Evolutionary conservation across 257 asterid genomes (phyloP), one percentile per base, ranked within the genome.

Genomic region (Fraxinus anomala): DNA sequence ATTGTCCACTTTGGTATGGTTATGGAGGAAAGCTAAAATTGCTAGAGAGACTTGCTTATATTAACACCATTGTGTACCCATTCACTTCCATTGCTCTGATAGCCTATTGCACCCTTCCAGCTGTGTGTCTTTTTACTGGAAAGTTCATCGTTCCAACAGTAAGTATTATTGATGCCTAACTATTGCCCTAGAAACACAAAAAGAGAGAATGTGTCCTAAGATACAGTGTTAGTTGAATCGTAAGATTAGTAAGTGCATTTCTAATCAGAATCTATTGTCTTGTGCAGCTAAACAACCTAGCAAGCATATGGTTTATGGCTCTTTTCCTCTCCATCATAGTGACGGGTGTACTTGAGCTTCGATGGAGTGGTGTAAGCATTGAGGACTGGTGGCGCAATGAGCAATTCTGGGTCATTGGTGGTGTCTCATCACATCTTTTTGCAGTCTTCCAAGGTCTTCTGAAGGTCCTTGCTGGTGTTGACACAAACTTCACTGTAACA

Each of bases 311-410:
- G 96, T 91, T 93, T 82, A 77, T 91, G 16, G 96, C 96, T 1
- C 98, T 91, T 70, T 93, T 93, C 89, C 81, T 91, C 72, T 87
- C 98, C 83, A 91, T 93, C 88, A 88, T 91, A 76, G 80, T 59
- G 33, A 90, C 97, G 3, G 92, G 97, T 3, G 82, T 91, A 21
- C 94, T 93, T 30, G 97, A 93, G 89, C 90, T 93, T 4, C 89
- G 94, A 16, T 93, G 97, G 98, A 90, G 96, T 75, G 91, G 92
- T 4, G 96, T 93, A 16, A 90, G 97, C 92, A 93, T 93, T 1
- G 96, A 93, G 85, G 97, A 92, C 68, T 92, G 95, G 96, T 91
- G 96, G 97, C 82, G 96, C 8, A 92, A 92, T 31, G 96, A 92
- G 83, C 97, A 92, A 73, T 92, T 92, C 82, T 92, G 96, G 97